These are phyloP conservation scores for Cnidoscolus chayamansa DNA, from an alignment of 441 rosid genomes.

Conservation along the genomic window DNA sequence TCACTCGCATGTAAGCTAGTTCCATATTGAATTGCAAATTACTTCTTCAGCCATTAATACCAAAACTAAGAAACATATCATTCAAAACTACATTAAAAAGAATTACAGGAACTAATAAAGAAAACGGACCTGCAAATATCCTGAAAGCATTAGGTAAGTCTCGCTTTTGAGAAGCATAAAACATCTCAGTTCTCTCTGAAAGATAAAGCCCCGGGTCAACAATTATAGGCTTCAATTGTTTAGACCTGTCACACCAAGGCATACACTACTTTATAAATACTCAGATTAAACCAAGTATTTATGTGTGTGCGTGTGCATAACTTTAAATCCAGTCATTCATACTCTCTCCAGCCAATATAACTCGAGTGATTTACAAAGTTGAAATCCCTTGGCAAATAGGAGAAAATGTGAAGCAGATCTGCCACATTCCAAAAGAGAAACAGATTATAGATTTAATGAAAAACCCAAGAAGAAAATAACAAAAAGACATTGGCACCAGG, in stretches of 20 bases:
- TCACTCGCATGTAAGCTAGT: neutral
- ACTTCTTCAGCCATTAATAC: neutral
- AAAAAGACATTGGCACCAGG: neutral
- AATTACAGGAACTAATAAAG: neutral
- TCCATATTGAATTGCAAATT: neutral
- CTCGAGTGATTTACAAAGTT: slow-evolving; percentile 71
- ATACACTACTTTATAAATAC: slow-evolving; percentile 9
- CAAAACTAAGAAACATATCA: neutral
- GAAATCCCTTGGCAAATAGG: slow-evolving; percentile 65
- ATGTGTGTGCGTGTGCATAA: neutral
- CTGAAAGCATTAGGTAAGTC: slow-evolving; percentile 70
- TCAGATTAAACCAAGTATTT: neutral
- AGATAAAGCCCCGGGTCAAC: slow-evolving; percentile 96
- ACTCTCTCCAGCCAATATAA: slow-evolving; percentile 94
- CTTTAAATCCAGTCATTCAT: slow-evolving; percentile 26
- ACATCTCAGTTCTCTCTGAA: slow-evolving; percentile 60
- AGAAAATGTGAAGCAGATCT: slow-evolving; percentile 84
- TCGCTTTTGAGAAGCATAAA: slow-evolving; percentile 77
- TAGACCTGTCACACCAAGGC: slow-evolving; percentile 46
- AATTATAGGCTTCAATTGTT: slow-evolving; percentile 75
- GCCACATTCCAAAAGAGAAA: slow-evolving; percentile 20
- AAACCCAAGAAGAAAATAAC: neutral
- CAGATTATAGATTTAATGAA: neutral
- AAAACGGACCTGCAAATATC: slow-evolving; percentile 65
- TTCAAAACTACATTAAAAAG: neutral